Evolutionary conservation across 495 filamentous ascomycete genomes (phyloP).

Genomic region (Opeltia flavorubescens): DNA sequence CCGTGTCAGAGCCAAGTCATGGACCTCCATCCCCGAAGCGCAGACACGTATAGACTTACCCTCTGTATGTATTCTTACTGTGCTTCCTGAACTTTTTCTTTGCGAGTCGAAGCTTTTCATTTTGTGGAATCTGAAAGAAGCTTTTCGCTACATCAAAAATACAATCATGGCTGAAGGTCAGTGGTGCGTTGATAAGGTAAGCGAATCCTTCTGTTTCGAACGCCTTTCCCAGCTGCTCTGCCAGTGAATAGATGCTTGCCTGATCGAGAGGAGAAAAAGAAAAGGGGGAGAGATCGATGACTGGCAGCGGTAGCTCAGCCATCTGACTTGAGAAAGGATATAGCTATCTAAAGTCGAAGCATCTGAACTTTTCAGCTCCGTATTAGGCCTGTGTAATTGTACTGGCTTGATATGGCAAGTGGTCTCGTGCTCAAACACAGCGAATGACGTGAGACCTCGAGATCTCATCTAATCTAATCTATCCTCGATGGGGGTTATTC

Average conservation of each 20-base stretch:
- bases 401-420: no score
- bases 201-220: conserved; percentile 33
- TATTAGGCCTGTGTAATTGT: no score
- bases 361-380: no score
- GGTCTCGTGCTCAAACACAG: no score
- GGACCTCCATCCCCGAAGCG: neutral
- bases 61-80: conserved; percentile 31
- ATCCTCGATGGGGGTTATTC: no score
- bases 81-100: conserved; percentile 24
- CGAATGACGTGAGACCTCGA: no score
- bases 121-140: conserved; percentile 24
- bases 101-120: conserved; percentile 27
- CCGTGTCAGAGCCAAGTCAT: neutral
- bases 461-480: no score
- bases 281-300: conserved; percentile 27
- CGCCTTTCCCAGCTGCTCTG: conserved; percentile 23
- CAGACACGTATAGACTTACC: neutral
- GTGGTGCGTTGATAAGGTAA: conserved; percentile 27
- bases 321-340: neutral
- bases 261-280: conserved; percentile 7
- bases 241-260: conserved; percentile 15
- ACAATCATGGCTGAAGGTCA: conserved; percentile 26
- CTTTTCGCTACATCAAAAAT: conserved; percentile 27
- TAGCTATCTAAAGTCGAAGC: no score
- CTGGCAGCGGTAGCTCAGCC: conserved; percentile 18